A percentile compares a stretch with the other conserved stretches of the same genome.
Conservation (phyloP, 805 yeast genomes). For the Candida vartiovaarae region DNA sequence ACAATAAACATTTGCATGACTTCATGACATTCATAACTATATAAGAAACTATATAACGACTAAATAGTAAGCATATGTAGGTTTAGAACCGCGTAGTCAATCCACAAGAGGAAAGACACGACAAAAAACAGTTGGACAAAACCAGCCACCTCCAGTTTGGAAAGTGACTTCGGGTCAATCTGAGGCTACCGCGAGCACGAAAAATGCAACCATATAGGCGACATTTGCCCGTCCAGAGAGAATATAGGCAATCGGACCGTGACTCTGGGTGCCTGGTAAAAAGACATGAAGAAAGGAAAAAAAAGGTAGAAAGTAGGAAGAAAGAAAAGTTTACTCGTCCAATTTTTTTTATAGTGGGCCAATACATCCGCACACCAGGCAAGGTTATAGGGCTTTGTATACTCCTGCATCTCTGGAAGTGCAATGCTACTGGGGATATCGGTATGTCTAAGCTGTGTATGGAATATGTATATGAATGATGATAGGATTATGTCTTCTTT, state of each 20-base stretch:
- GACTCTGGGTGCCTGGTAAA: slow-evolving; percentile 69
- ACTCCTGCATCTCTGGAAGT: not conserved
- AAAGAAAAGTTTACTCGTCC: not conserved
- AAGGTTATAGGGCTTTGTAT: slow-evolving; percentile 1
- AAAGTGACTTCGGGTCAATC: slow-evolving; percentile 30
- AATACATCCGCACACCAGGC: slow-evolving; percentile 6
- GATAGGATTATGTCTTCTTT: slow-evolving; percentile 17
- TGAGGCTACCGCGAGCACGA: slow-evolving; percentile 96
- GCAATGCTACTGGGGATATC: no score
- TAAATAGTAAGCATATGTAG: slow-evolving; percentile 32
- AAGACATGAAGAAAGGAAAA: slow-evolving; percentile 19
- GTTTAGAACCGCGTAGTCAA: slow-evolving; percentile 72
- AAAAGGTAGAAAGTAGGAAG: slow-evolving; percentile 1
- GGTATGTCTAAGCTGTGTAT: not conserved
- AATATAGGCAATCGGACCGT: slow-evolving; percentile 30
- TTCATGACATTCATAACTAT: not conserved
- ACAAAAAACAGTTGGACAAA: slow-evolving; percentile 46
- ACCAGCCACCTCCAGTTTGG: slow-evolving; percentile 12
- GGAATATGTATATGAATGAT: not conserved
- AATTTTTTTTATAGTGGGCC: slow-evolving; percentile 6
- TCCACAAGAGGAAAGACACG: slow-evolving; percentile 31
- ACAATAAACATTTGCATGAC: not conserved
- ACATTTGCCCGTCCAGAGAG: slow-evolving; percentile 27
- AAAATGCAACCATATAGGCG: slow-evolving; percentile 19
- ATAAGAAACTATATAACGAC: not conserved